Percentiles rank a stretch among this genome's conserved stretches.
Evolutionary conservation across 169 alveolate species (phyloP).

Genomic region (Eimeria necatrix): DNA sequence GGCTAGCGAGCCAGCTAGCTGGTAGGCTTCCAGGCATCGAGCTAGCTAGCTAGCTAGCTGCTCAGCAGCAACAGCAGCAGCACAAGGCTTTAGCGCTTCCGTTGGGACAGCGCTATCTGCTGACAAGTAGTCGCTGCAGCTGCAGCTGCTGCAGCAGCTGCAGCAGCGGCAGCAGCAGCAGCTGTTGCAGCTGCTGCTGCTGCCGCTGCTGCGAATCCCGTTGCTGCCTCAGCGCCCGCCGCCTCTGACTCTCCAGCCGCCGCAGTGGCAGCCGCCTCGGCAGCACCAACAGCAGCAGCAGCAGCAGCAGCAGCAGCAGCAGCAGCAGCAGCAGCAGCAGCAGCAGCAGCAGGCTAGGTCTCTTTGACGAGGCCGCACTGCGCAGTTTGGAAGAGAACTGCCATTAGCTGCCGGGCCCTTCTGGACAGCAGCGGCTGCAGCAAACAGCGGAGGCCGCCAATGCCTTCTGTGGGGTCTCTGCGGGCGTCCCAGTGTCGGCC

Average conservation of each 20-base stretch:
- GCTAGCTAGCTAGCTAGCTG: too few relatives aligned
- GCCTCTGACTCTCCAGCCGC: too few relatives aligned
- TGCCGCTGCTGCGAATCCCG: background rate
- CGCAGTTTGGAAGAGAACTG: background rate
- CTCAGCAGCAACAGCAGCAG: slow-evolving; percentile 7
- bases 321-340: background rate
- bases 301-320: background rate
- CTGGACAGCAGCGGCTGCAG: slow-evolving; percentile 34
- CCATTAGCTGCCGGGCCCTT: slow-evolving; percentile 16
- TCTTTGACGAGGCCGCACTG: background rate
- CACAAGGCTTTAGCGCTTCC: background rate
- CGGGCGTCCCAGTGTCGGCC: background rate
- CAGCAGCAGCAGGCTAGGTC: background rate
- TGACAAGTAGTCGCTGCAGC: background rate
- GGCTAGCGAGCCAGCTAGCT: too few relatives aligned
- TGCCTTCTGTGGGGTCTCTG: slow-evolving; percentile 5
- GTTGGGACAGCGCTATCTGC: background rate
- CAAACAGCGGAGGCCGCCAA: background rate
- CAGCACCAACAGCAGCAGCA: too few relatives aligned
- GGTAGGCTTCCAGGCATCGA: too few relatives aligned
- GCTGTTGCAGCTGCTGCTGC: background rate
- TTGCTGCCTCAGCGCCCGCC: background rate
- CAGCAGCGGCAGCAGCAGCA: slow-evolving; percentile 5
- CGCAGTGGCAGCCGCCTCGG: too few relatives aligned
- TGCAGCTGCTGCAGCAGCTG: background rate